Evolutionary conservation across 2,329 filamentous ascomycete species (phyloP), one percentile per base, ranked within the genome.

Genomic region (Ascochyta clinopodiicola): DNA sequence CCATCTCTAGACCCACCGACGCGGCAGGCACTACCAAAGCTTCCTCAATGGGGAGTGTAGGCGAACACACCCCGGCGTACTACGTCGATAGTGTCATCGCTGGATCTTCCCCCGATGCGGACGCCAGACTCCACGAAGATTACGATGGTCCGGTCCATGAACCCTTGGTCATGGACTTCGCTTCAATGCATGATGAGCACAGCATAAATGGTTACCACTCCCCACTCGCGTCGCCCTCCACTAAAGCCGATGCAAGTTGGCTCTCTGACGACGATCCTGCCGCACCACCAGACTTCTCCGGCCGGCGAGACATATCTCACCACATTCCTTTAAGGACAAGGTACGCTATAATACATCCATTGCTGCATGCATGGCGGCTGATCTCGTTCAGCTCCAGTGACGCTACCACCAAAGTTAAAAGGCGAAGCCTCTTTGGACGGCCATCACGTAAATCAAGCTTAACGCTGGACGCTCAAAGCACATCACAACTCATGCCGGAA

Each of bases 261-360:
- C 65, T 54, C 50, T 70, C 63, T 12, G 68, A 70, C 43, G 71
- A 75, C 56, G 69, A 73, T 15, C 49, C 69, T 42, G 68, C 71
- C 24, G 61, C 69, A 49, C 71, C 72, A 3, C 65, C 66, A 48
- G 73, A 77, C 51, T 71, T 76, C 43, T 69, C 70, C 21, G 52
- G 39, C 15, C 68, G 68, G 19, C 62, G 74, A 42, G 69, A 69
- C 34, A 75, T 75, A 44, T 51, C 43, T 24, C 52, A 56, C 12
- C 73, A 75, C 59, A 69, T 75, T 36, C 72, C 73, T 17, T 68
- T 65, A 34, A 63, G 73, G 22, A 75, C 73, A 53, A 76, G 72
- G 74, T 75, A 62, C 32, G 48, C 36, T 40, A 36, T 44, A 51
- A 13, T 24, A 31, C 5, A 36, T 24, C 17, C 17, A n/a, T 32